A percentile compares a stretch with the other conserved stretches of the same genome.
These are phyloP conservation scores for Collybia nuda DNA, from an alignment of 768 basidiomycete species.

Conservation along the genomic window DNA sequence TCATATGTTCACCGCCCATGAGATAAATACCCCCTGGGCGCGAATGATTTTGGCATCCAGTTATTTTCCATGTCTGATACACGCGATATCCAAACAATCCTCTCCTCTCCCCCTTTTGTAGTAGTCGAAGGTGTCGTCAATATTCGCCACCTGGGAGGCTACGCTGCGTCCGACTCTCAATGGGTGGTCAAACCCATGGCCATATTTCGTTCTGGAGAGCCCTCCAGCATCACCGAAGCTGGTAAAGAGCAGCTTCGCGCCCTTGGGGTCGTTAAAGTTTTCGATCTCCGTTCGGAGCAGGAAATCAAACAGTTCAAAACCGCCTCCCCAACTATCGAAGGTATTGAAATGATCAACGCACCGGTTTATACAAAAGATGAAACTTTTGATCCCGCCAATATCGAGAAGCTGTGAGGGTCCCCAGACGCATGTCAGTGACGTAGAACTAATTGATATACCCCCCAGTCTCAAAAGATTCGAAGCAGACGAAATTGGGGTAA, in stretches of 20 bases:
- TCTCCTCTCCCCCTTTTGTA: constrained; percentile 34
- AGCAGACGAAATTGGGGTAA: constrained; percentile 21
- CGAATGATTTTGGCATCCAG: neutral
- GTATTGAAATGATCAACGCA: constrained; percentile 26
- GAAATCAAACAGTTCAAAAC: constrained; percentile 34
- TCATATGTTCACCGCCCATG: no score
- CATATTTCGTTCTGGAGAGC: constrained; percentile 41
- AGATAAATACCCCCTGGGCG: no score
- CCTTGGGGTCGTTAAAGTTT: constrained; percentile 34
- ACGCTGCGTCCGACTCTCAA: constrained; percentile 3
- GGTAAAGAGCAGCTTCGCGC: constrained; percentile 31
- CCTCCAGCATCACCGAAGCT: constrained; percentile 28
- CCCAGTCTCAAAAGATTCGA: constrained; percentile 27
- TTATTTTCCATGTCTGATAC: neutral
- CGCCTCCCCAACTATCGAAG: constrained; percentile 25
- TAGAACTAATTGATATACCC: neutral
- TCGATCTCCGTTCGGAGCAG: constrained; percentile 36
- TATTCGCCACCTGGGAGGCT: constrained; percentile 32
- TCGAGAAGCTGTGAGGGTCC: constrained; percentile 17
- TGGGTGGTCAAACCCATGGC: constrained; percentile 23
- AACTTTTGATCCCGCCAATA: constrained; percentile 25
- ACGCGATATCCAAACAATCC: neutral
- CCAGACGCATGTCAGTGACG: neutral
- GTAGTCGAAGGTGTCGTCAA: constrained; percentile 38
- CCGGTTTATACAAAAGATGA: constrained; percentile 24